Evolutionary conservation across 805 yeast species (phyloP).

Genomic region (Saccharomycopsis amapae): DNA sequence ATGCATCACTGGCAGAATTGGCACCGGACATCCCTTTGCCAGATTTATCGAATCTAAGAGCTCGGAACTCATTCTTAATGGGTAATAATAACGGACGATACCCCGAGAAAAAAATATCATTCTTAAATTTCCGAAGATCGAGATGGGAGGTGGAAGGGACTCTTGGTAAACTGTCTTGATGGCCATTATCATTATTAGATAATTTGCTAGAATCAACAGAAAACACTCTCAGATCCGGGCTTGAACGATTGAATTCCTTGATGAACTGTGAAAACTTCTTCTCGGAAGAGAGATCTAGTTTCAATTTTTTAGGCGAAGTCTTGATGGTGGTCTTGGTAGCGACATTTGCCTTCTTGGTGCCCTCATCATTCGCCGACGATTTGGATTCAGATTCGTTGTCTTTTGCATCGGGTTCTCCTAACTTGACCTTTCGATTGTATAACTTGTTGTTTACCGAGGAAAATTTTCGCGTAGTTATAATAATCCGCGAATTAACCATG

Average conservation of each 20-base stretch:
- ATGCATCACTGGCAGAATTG: neutral
- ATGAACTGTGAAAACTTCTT: conserved; percentile 20
- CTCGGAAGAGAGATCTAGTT: conserved; percentile 14
- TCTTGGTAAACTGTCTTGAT: conserved; percentile 7
- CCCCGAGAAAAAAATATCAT: conserved; percentile 17
- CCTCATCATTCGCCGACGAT: too few species aligned
- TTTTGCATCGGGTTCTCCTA: too few species aligned
- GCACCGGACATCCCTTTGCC: conserved; percentile 4
- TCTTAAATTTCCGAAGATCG: conserved; percentile 16
- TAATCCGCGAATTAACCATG: too few species aligned
- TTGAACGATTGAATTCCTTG: conserved; percentile 16
- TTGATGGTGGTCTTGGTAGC: too few species aligned
- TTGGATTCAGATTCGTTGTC: too few species aligned
- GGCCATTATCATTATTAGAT: neutral
- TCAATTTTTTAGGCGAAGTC: conserved; percentile 1
- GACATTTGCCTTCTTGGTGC: too few species aligned
- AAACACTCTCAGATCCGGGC: neutral
- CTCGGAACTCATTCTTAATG: conserved; percentile 8
- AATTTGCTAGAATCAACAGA: neutral
- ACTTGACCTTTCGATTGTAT: too few species aligned
- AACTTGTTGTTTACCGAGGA: too few species aligned
- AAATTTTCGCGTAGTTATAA: too few species aligned
- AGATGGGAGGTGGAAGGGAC: conserved; percentile 19
- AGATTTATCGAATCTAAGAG: conserved; percentile 15
- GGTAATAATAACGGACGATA: conserved; percentile 20